Percentiles rank a stretch among this genome's conserved stretches.
phyloP scores from a whole-genome alignment of 1,139 yeast species.

The Zhuliangozyma parablackwelliae region DNA sequence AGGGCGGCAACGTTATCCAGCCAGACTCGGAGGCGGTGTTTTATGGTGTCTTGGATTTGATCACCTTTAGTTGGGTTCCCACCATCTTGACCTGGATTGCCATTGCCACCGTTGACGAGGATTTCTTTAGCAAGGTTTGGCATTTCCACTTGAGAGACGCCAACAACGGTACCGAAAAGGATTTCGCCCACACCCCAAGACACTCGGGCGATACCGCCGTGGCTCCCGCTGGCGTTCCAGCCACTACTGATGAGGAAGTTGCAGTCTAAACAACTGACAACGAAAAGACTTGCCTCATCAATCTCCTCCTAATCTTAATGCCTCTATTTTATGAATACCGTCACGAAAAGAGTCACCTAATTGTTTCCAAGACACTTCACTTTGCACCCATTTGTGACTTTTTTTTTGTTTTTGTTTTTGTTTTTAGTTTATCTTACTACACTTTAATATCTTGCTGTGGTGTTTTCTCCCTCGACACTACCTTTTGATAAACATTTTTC shows the following conservation, averaged over 20 bases:
- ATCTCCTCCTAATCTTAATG: too few species aligned
- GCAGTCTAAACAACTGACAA: too few species aligned
- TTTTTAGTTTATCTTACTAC: too few species aligned
- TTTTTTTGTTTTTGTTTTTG: too few species aligned
- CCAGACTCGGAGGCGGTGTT: conserved; percentile 67
- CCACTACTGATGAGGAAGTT: conserved; percentile 3
- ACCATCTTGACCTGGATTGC: conserved; percentile 29
- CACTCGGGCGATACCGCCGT: conserved; percentile 35
- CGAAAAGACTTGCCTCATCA: too few species aligned
- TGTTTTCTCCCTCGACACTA: too few species aligned
- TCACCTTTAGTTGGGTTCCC: conserved; percentile 43
- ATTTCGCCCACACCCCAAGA: conserved; percentile 27
- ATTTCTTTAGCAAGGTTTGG: conserved; percentile 22
- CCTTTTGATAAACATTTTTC: too few species aligned
- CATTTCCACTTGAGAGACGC: conserved; percentile 13
- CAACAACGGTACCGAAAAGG: conserved; percentile 15
- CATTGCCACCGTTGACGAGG: conserved; percentile 25
- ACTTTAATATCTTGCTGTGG: too few species aligned
- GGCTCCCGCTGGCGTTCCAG: conserved; percentile 14
- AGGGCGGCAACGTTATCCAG: conserved; percentile 64
- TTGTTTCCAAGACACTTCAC: too few species aligned
- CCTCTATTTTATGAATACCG: too few species aligned
- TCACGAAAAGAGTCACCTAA: too few species aligned
- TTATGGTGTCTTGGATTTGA: conserved; percentile 57
- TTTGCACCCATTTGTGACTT: too few species aligned